A percentile compares a stretch with the other conserved stretches of the same genome.
These are phyloP conservation scores for Ustulina deusta DNA, from an alignment of 2,329 filamentous ascomycete species.

Conservation along the genomic window DNA sequence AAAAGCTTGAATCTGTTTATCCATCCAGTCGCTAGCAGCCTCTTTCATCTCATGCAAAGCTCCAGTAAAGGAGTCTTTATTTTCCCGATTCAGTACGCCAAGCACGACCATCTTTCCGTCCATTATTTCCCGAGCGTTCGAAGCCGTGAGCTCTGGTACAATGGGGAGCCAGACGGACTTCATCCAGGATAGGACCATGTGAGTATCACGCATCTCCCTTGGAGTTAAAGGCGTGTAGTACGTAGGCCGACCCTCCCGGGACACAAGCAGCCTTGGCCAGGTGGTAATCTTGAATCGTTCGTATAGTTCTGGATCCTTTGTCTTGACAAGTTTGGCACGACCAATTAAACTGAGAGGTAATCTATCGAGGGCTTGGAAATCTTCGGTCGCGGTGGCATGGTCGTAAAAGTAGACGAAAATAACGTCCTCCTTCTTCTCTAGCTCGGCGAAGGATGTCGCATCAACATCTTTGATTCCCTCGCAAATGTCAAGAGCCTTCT, in stretches of 20 bases:
- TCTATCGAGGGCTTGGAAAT: constrained; percentile 88
- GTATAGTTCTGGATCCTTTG: constrained; percentile 78
- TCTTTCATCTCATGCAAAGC: constrained; percentile 93
- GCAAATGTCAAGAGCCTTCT: constrained; percentile 84
- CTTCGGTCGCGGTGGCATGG: constrained; percentile 90
- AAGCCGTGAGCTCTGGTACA: constrained; percentile 90
- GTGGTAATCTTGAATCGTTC: constrained; percentile 94
- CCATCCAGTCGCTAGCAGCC: constrained; percentile 97
- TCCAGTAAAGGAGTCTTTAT: constrained; percentile 80
- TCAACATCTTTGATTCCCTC: constrained; percentile 85
- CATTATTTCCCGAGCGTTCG: constrained; percentile 96
- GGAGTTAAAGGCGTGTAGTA: constrained; percentile 92
- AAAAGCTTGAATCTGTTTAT: constrained; percentile 91
- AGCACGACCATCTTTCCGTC: constrained; percentile 94
- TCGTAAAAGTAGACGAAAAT: constrained; percentile 99
- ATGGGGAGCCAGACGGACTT: constrained; percentile 95
- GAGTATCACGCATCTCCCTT: constrained; percentile 89
- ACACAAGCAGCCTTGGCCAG: constrained; percentile 93
- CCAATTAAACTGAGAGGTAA: constrained; percentile 90
- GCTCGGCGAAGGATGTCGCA: constrained; percentile 77
- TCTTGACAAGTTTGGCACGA: constrained; percentile 92
- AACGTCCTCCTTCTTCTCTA: constrained; percentile 94
- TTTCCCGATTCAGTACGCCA: constrained; percentile 84
- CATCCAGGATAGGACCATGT: constrained; percentile 90
- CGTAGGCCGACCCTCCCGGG: constrained; percentile 86